phyloP scores from a whole-genome alignment of 495 filamentous ascomycete species.

The Penicillium tannophilum region DNA sequence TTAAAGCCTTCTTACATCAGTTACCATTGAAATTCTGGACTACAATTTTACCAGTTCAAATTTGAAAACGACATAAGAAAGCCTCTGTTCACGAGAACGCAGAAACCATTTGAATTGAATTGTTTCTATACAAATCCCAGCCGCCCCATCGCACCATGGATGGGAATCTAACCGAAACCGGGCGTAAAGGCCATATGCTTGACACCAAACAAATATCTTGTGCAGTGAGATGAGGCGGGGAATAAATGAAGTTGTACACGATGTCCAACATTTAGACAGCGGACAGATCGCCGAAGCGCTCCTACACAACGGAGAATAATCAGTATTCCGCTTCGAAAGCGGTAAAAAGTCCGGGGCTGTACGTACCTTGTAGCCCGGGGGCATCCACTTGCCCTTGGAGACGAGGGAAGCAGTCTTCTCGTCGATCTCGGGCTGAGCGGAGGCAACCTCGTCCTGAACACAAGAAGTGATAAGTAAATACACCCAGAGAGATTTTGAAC shows the following conservation, averaged over 20 bases:
- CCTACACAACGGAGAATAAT: conserved; percentile 51
- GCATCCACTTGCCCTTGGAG: conserved; percentile 94
- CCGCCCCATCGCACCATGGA: conserved; percentile 30
- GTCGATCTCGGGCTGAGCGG: conserved; percentile 93
- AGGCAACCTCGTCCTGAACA: conserved; percentile 87
- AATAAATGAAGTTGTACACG: conserved; percentile 33
- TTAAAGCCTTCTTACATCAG: too few relatives aligned
- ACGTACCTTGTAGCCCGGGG: conserved; percentile 96
- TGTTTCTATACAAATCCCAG: conserved; percentile 52
- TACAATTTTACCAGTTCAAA: background rate
- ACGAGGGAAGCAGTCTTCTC: conserved; percentile 89
- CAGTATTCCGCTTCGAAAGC: background rate
- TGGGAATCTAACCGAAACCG: conserved; percentile 26
- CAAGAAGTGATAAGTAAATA: conserved; percentile 21
- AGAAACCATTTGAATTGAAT: conserved; percentile 44
- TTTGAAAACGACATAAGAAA: conserved; percentile 7
- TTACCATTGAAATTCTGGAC: background rate
- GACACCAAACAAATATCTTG: conserved; percentile 37
- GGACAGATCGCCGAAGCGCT: conserved; percentile 97
- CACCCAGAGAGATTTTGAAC: background rate
- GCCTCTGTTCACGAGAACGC: conserved; percentile 19
- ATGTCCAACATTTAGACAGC: conserved; percentile 66
- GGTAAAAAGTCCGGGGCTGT: background rate
- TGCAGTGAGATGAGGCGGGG: conserved; percentile 41
- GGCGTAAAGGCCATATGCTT: conserved; percentile 34